phyloP scores from a whole-genome alignment of 805 yeast species.

The Grigorovia transvaalensis region DNA sequence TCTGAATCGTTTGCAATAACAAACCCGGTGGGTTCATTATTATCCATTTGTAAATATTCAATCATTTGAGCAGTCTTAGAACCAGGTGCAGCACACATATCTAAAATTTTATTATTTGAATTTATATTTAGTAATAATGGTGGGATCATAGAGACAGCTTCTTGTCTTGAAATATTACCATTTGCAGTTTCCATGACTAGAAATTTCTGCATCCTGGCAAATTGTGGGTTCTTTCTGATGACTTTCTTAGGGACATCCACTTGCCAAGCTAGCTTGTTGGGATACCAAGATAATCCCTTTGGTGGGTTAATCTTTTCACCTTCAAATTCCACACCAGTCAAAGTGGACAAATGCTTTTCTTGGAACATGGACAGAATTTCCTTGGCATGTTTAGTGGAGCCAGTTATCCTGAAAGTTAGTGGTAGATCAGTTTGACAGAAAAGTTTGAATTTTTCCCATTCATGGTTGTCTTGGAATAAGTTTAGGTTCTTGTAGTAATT shows the following conservation, averaged over 20 bases:
- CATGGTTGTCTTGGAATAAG: constrained; percentile 45
- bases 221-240: constrained; percentile 75
- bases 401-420: constrained; percentile 88
- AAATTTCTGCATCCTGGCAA: constrained; percentile 79
- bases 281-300: constrained; percentile 72
- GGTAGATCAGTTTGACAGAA: constrained; percentile 76
- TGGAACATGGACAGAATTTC: constrained; percentile 67
- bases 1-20: constrained; percentile 96
- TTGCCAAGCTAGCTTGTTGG: constrained; percentile 84
- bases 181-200: constrained; percentile 90
- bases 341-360: constrained; percentile 58
- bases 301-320: constrained; percentile 67
- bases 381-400: constrained; percentile 72
- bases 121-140: constrained; percentile 82
- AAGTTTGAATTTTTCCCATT: constrained; percentile 70
- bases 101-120: constrained; percentile 85
- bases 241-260: constrained; percentile 86
- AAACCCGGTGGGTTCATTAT: constrained; percentile 65
- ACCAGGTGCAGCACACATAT: constrained; percentile 99
- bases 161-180: constrained; percentile 92
- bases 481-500: constrained; percentile 63
- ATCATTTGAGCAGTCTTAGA: constrained; percentile 94
- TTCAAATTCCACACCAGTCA: constrained; percentile 58
- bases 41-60: constrained; percentile 71
- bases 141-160: constrained; percentile 98